phyloP scores from a whole-genome alignment of 116 monocot genomes.

The Posidonia oceanica region DNA sequence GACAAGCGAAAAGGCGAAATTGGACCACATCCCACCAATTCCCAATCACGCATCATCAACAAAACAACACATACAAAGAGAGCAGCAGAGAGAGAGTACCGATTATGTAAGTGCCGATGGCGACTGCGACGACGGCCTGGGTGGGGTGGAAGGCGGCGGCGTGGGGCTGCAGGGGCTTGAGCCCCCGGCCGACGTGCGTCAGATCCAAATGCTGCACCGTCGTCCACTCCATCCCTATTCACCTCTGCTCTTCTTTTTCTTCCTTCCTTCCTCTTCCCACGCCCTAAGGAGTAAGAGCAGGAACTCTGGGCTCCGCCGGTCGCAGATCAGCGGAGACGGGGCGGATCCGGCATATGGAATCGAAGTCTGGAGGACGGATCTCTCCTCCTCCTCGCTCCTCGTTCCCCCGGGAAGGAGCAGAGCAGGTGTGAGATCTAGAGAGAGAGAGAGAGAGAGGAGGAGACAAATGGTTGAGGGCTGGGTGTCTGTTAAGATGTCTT shows the following conservation, averaged over 20 bases:
- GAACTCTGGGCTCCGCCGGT: too few species aligned
- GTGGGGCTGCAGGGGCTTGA: conserved; percentile 79
- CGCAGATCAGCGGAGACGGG: too few species aligned
- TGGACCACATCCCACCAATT: not conserved
- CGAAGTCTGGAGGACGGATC: too few species aligned
- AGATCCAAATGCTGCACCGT: conserved; percentile 84
- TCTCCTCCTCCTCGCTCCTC: too few species aligned
- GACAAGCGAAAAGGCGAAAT: too few species aligned
- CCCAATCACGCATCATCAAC: not conserved
- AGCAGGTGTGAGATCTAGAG: too few species aligned
- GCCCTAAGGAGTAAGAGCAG: too few species aligned
- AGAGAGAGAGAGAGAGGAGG: too few species aligned
- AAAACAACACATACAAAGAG: not conserved
- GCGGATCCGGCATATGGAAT: too few species aligned
- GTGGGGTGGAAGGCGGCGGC: conserved; percentile 70
- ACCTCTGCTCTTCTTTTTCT: conserved; percentile 37
- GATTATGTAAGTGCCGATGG: conserved; percentile 71
- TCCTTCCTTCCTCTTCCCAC: not conserved
- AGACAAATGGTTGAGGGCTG: too few species aligned
- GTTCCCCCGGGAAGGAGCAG: too few species aligned
- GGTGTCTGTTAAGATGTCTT: too few species aligned
- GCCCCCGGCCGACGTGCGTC: conserved; percentile 70
- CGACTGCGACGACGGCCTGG: conserved; percentile 79
- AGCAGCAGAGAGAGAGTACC: conserved; percentile 25
- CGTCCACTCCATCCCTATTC: conserved; percentile 60